Conservation (phyloP, 495 filamentous ascomycete genomes). For the Viridothelium virens region DNA sequence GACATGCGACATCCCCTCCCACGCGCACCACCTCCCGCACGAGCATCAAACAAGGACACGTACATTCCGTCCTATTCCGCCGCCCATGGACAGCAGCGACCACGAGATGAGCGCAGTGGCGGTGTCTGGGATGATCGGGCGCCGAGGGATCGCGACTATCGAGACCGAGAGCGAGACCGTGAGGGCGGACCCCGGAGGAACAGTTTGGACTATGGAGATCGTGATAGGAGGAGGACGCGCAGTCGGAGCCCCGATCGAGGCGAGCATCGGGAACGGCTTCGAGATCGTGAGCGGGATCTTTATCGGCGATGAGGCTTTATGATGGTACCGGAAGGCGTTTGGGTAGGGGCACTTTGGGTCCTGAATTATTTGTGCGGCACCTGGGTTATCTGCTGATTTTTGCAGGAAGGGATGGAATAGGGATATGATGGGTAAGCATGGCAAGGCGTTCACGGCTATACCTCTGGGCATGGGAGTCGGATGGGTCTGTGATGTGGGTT, state of each 20-base stretch:
- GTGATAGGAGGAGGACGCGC: constrained; percentile 21
- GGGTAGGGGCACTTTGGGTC: neutral
- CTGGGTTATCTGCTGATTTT: neutral
- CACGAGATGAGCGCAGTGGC: neutral
- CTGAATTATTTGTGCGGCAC: neutral
- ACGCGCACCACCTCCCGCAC: constrained; percentile 19
- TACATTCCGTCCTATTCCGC: constrained; percentile 33
- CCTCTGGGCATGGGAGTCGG: neutral
- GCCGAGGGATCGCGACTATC: constrained; percentile 13
- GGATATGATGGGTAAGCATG: neutral
- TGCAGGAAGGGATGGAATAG: neutral
- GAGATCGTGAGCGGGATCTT: constrained; percentile 23
- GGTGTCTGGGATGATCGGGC: neutral
- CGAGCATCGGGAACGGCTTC: constrained; percentile 15
- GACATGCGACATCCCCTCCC: constrained; percentile 15
- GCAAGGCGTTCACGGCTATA: neutral
- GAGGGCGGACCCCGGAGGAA: constrained; percentile 11
- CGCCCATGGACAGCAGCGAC: constrained; percentile 4
- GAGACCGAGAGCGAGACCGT: constrained; percentile 15
- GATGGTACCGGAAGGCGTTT: neutral
- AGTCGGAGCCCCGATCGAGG: constrained; percentile 22
- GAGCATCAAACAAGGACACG: constrained; percentile 22
- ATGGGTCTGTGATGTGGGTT: neutral
- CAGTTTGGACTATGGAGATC: neutral
- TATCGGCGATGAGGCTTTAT: constrained; percentile 18